A percentile compares a stretch with the other conserved stretches of the same genome.
These are phyloP conservation scores for Fusarium solani-melongenae DNA, from an alignment of 2,329 filamentous ascomycete species.

Conservation along the genomic window DNA sequence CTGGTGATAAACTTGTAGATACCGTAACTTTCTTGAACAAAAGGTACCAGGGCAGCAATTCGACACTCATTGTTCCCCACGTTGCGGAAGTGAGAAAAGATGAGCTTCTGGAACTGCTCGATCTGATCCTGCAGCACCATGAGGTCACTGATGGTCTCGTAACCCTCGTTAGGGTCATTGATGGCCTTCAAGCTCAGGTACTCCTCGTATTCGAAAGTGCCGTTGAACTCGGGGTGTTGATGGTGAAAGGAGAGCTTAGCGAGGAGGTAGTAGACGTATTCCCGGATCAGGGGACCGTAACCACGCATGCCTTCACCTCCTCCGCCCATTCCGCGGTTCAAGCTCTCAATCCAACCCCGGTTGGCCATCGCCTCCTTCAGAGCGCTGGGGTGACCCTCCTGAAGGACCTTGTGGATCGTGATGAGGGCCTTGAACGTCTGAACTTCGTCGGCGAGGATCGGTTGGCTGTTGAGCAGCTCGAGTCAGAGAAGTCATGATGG, in stretches of 20 bases:
- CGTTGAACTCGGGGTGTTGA: constrained; percentile 97
- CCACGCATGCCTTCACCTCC: constrained; percentile 88
- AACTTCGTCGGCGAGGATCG: constrained; percentile 97
- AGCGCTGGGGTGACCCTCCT: constrained; percentile 92
- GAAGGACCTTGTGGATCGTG: constrained; percentile 95
- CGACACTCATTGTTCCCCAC: constrained; percentile 96
- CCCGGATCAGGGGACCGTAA: constrained; percentile 91
- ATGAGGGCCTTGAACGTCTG: constrained; percentile 99
- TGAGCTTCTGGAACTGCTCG: constrained; percentile 97
- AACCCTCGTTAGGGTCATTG: constrained; percentile 98
- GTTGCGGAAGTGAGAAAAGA: constrained; percentile 94
- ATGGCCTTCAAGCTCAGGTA: constrained; percentile 98
- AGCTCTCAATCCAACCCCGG: constrained; percentile 89
- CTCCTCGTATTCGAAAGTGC: constrained; percentile 98
- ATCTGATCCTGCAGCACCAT: constrained; percentile 99
- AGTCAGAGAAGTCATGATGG: constrained; percentile 13
- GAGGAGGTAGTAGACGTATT: constrained; percentile 96
- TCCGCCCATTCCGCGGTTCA: constrained; percentile 83
- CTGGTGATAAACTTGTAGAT: constrained; percentile 99
- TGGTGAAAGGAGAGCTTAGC: constrained; percentile 97
- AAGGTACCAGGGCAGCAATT: constrained; percentile 90
- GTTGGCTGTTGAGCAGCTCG: constrained; percentile 71
- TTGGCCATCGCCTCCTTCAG: constrained; percentile 91
- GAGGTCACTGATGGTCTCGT: constrained; percentile 94
- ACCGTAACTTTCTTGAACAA: constrained; percentile 98